These are phyloP conservation scores for Tuber brumale DNA, from an alignment of 495 filamentous ascomycete genomes.

Conservation along the genomic window DNA sequence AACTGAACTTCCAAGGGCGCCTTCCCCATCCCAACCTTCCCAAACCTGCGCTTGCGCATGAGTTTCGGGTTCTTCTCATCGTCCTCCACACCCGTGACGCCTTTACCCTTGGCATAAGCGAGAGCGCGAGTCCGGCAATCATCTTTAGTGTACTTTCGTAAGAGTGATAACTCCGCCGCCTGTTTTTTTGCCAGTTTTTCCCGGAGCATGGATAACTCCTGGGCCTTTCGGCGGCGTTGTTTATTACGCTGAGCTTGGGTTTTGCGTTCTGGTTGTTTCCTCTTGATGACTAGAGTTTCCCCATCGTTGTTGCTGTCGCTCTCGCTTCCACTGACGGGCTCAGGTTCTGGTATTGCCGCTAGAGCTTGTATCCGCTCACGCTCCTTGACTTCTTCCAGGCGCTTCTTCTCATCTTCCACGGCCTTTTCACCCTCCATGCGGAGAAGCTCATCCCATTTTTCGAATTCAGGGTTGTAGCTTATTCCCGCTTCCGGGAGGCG, in stretches of 20 bases:
- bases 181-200: constrained; percentile 65
- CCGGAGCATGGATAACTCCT: constrained; percentile 63
- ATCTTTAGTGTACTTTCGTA: constrained; percentile 59
- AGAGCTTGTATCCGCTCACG: constrained; percentile 55
- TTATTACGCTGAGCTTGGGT: constrained; percentile 79
- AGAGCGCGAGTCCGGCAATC: constrained; percentile 43
- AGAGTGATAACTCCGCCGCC: constrained; percentile 57
- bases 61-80: constrained; percentile 54
- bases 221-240: constrained; percentile 76
- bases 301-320: constrained; percentile 62
- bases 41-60: constrained; percentile 67
- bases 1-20: constrained; percentile 80
- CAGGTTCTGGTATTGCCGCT: constrained; percentile 51
- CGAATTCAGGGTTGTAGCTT: constrained; percentile 85
- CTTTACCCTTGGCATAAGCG: constrained; percentile 44
- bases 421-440: constrained; percentile 67
- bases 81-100: constrained; percentile 49
- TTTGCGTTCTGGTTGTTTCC: constrained; percentile 66
- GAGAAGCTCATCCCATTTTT: constrained; percentile 72
- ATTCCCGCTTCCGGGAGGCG: constrained; percentile 67
- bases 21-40: constrained; percentile 62
- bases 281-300: constrained; percentile 77
- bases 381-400: constrained; percentile 59
- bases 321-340: constrained; percentile 59
- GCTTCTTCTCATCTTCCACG: constrained; percentile 70